phyloP scores from a whole-genome alignment of 2,329 filamentous ascomycete genomes.

The Diaporthe batatas region DNA sequence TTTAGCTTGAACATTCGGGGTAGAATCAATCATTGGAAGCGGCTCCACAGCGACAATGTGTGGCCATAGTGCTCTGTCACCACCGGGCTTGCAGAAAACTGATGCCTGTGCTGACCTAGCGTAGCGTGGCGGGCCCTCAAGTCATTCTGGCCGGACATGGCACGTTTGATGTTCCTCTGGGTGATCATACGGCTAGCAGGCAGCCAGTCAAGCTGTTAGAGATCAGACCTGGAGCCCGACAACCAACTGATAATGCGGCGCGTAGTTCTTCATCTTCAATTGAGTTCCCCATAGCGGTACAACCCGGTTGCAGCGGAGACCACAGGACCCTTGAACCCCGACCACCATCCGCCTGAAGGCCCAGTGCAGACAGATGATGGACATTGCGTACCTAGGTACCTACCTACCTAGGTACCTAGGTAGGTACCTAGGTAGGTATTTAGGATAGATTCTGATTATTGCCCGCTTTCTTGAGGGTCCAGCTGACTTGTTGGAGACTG shows the following conservation, averaged over 20 bases:
- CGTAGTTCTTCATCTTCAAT: not conserved
- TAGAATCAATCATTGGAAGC: slow-evolving; percentile 22
- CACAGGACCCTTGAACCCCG: too few species aligned
- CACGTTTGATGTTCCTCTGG: not conserved
- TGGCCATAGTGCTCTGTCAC: not conserved
- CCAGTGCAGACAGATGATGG: too few species aligned
- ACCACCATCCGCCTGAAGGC: too few species aligned
- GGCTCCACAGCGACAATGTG: not conserved
- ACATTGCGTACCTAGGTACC: too few species aligned
- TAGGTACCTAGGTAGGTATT: too few species aligned
- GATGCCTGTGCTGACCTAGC: not conserved
- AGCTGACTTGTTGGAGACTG: not conserved
- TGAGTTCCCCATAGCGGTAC: not conserved
- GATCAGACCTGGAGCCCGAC: slow-evolving; percentile 4
- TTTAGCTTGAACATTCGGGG: not conserved
- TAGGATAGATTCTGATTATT: too few species aligned
- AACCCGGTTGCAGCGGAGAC: not conserved
- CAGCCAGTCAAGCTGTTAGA: not conserved
- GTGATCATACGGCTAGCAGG: not conserved
- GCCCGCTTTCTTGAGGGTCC: not conserved
- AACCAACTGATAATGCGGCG: too few species aligned
- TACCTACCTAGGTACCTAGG: too few species aligned
- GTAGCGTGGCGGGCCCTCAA: not conserved
- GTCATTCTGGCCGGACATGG: not conserved
- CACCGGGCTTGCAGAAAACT: too few species aligned